Base-by-base conservation (phyloP, 75 land plant genomes). In the Azolla pinnata region DNA sequence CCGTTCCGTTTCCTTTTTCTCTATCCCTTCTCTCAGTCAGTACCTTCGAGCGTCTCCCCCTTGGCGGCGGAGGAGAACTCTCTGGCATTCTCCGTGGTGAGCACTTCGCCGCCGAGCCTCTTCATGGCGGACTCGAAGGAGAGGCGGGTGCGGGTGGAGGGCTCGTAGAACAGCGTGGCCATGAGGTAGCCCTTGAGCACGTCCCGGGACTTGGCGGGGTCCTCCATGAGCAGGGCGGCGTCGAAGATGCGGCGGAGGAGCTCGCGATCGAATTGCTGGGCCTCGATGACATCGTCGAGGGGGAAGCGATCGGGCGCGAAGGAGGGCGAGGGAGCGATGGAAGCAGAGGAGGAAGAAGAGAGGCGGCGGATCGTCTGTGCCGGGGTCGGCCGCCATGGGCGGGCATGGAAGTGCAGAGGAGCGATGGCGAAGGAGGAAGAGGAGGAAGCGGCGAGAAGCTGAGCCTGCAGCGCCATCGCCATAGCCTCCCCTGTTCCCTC, bases 81-180 rank as follows among this genome's bases (percentile, higher is more conserved):
- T 23, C 90, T 56, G 7, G 98, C 98, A 73, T 93, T 89, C 57
- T 93, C 98, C 1, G 96, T 93, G 8, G 96, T 89, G 62, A 89
- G 70, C 44, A 93, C 98, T 59, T 89, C 98, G 33, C 98, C 98
- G 14, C 96, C 96, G 28, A 93, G 68, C 62, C 85, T 48, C 63
- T 83, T 88, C 98, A 93, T 93, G 17, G 98, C 96, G 44, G 96
- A 89, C 68, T 93, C 98, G 64, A 93, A 88, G 0, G 96, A 89
- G 27, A 89, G 90, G 72, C 99, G 75, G 18, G 99, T 93, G 59
- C 96, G 71, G 44, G 98, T 93, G 0, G 98, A 93, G 2, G 90
- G 96, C 75, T 93, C 96, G 56, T 93, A 93, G 53, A 89, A 88
- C 29, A 89, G 70, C 30, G 96, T 89, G 5, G 99, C 99, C 96